Conservation (phyloP, 768 basidiomycete genomes). For the Tephrocybe sp. region DNA sequence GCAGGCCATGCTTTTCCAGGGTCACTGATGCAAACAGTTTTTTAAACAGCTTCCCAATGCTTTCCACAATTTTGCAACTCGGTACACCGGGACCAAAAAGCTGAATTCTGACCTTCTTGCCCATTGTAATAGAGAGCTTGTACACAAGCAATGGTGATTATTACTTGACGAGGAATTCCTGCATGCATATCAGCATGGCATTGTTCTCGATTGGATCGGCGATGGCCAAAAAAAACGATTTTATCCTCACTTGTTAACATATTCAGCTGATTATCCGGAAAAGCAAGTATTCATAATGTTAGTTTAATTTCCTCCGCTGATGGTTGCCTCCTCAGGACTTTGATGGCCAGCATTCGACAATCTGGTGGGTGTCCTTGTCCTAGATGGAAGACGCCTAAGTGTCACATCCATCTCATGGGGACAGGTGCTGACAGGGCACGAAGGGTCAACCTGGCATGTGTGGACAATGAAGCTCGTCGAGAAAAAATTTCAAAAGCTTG, state of each 20-base stretch:
- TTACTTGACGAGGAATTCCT: too few species aligned
- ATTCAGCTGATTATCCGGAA: conserved; percentile 36
- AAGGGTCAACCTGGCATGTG: background rate
- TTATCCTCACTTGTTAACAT: conserved; percentile 30
- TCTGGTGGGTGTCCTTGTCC: conserved; percentile 31
- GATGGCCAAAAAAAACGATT: background rate
- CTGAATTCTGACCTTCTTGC: background rate
- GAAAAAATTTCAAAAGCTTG: background rate
- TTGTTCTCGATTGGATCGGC: conserved; percentile 5
- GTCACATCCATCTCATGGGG: conserved; percentile 23
- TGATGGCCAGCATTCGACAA: conserved; percentile 30
- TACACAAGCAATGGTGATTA: conserved; percentile 5
- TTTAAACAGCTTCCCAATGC: conserved; percentile 17
- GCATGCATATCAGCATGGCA: conserved; percentile 20
- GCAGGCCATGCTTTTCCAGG: conserved; percentile 1
- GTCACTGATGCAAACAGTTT: too few species aligned
- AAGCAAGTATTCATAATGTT: conserved; percentile 27
- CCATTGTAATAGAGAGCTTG: conserved; percentile 6
- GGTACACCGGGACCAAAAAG: background rate
- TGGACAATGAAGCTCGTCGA: background rate
- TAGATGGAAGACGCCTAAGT: conserved; percentile 7
- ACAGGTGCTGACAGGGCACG: conserved; percentile 12
- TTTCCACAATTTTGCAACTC: conserved; percentile 19
- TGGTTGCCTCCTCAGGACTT: conserved; percentile 20
- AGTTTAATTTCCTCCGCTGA: too few species aligned